Conservation (phyloP, 192 early-diverging fungal genomes). For the Backusella australiensis region DNA sequence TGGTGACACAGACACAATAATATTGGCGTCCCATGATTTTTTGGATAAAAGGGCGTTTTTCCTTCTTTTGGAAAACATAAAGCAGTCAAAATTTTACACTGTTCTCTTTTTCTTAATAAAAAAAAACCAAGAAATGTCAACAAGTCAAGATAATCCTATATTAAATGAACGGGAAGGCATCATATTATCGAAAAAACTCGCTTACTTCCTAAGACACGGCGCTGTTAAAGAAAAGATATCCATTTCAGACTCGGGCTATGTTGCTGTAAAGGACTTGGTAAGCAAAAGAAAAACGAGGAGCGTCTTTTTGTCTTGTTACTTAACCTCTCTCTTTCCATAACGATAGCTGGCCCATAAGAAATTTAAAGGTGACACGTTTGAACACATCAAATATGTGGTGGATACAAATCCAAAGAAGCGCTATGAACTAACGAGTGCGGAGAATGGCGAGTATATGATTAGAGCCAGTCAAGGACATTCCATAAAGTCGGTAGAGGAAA, state of each 20-base stretch:
- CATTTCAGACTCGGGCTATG: constrained; percentile 76
- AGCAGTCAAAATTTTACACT: background rate
- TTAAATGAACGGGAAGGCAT: background rate
- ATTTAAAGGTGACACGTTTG: constrained; percentile 58
- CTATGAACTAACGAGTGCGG: constrained; percentile 56
- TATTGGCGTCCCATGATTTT: background rate
- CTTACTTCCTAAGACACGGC: constrained; percentile 83
- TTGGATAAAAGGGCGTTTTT: background rate
- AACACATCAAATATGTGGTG: constrained; percentile 66
- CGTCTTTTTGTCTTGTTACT: background rate
- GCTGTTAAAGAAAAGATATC: constrained; percentile 73
- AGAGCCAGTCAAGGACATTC: constrained; percentile 89
- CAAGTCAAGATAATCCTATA: background rate
- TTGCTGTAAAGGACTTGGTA: constrained; percentile 66
- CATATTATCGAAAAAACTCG: constrained; percentile 71
- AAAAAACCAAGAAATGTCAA: background rate
- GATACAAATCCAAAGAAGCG: constrained; percentile 82
- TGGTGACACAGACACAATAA: background rate
- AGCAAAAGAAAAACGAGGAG: background rate
- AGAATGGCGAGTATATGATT: constrained; percentile 55
- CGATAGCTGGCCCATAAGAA: constrained; percentile 51
- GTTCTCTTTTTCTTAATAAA: background rate
- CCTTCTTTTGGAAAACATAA: background rate
- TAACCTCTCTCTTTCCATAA: background rate
- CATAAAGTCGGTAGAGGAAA: constrained; percentile 40